Evolutionary conservation across 2,329 filamentous ascomycete species (phyloP), one percentile per base, ranked within the genome.

Genomic region (Apiospora koreana): DNA sequence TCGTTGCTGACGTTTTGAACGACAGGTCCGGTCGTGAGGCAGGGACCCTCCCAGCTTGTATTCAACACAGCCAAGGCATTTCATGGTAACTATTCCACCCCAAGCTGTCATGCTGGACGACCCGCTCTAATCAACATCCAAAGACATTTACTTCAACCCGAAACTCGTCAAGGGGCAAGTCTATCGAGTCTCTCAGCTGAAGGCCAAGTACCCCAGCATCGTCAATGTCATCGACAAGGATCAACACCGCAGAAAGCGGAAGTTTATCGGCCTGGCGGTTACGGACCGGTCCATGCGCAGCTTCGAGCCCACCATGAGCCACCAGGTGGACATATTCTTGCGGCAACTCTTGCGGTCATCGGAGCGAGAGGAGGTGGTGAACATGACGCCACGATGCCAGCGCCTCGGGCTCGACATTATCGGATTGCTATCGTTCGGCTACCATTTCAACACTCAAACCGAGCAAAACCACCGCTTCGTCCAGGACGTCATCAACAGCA

Each of bases 271-370:
- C 0, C 69, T 68, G 2, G 70, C 65, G 2, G 31, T 77, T 3
- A 70, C 69, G 0, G 73, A 74, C 7, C 54, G 70, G 10, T 68
- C 73, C 0, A 69, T 76, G 38, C 69, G 72, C 5, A 43, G 31
- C 3, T 77, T 77, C 58, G 75, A 76, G 68, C 74, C 75, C 0
- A 72, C 48, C 3, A 75, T 76, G 72, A 9, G 65, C 9, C 16
- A 9, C 25, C 43, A 68, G 38, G 28, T 68, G 28, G 28, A 68
- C 14, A 50, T 68, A 4, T 68, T 68, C 43, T 21, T 68, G 21
- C 3, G 14, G 7, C 48, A 54, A 28, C 48, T 54, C 25, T 16
- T 31, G 48, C 16, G 2, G 16, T 54, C 48, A 7, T 54, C 48
- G 25, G 12, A 28, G 16, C 5, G 31, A 1, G 0, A 4, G 25